Conservation (phyloP, 2,329 filamentous ascomycete species). For the Aspergillus puulaauensis region DNA sequence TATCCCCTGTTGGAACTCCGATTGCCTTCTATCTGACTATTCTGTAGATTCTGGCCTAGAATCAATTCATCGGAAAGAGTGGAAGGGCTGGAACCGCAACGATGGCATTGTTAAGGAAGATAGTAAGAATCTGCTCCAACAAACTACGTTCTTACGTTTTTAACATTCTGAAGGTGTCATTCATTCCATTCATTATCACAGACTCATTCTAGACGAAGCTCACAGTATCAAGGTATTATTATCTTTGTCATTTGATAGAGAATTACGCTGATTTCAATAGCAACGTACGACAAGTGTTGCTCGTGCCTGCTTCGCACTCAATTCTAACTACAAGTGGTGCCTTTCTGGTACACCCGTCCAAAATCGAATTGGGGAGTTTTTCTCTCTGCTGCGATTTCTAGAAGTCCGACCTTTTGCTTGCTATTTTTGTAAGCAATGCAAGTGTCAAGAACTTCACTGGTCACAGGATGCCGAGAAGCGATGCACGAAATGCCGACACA, state of each 20-base stretch:
- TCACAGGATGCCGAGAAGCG: constrained; percentile 67
- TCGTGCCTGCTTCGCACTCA: constrained; percentile 89
- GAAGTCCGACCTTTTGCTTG: constrained; percentile 85
- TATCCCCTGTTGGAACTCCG: not conserved
- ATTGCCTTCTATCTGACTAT: constrained; percentile 9
- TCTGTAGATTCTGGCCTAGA: constrained; percentile 64
- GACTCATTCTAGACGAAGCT: constrained; percentile 90
- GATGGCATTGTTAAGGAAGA: constrained; percentile 78
- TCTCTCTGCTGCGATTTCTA: constrained; percentile 89
- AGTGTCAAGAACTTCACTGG: constrained; percentile 83
- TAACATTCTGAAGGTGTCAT: constrained; percentile 60
- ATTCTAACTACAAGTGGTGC: constrained; percentile 90
- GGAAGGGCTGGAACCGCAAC: constrained; percentile 82
- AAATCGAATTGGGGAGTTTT: constrained; percentile 96
- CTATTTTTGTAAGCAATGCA: constrained; percentile 88
- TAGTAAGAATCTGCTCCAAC: constrained; percentile 38
- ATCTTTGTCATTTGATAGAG: not conserved
- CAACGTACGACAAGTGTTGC: constrained; percentile 82
- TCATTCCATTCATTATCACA: constrained; percentile 83
- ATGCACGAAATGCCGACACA: constrained; percentile 69
- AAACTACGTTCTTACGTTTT: not conserved
- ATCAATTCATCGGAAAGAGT: constrained; percentile 87
- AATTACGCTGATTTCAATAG: constrained; percentile 21
- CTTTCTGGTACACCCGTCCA: constrained; percentile 92
- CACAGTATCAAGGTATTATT: constrained; percentile 77